Evolutionary conservation across 306 rosid species (phyloP).

Genomic region (Cicer arietinum): DNA sequence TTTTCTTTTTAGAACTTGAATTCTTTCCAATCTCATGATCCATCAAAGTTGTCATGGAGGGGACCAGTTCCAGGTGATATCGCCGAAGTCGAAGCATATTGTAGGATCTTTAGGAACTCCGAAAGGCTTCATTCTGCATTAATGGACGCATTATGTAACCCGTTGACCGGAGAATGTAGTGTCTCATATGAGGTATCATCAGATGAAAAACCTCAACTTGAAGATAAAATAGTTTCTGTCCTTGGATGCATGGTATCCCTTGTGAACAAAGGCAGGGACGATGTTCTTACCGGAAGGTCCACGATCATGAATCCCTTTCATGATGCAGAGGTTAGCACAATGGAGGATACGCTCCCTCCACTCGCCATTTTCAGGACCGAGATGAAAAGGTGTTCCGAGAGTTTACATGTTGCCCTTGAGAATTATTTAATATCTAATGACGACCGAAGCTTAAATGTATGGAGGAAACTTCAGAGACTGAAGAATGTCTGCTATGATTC

Average conservation of each 20-base stretch:
- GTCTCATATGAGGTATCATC: conserved; percentile 82
- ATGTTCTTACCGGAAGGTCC: conserved; percentile 88
- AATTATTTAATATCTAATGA: conserved; percentile 69
- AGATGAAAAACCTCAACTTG: conserved; percentile 84
- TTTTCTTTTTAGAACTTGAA: conserved; percentile 50
- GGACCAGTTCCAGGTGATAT: conserved; percentile 98
- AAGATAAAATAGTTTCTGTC: conserved; percentile 94
- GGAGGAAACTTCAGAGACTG: conserved; percentile 92
- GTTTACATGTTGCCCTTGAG: conserved; percentile 94
- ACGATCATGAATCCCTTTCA: conserved; percentile 60
- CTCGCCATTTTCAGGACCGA: conserved; percentile 83
- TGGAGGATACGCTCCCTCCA: conserved; percentile 82
- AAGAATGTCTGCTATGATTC: conserved; percentile 96
- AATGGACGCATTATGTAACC: conserved; percentile 90
- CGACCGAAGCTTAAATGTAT: conserved; percentile 71
- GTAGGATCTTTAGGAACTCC: conserved; percentile 87
- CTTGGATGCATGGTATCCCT: conserved; percentile 90
- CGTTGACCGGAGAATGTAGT: conserved; percentile 87
- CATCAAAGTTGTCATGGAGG: conserved; percentile 63
- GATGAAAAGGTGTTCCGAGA: conserved; percentile 97
- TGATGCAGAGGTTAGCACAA: conserved; percentile 51
- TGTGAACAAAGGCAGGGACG: conserved; percentile 83
- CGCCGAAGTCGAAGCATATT: conserved; percentile 95
- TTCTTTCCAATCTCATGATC: conserved; percentile 59
- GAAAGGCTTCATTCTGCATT: conserved; percentile 81